Evolutionary conservation across 192 early-diverging fungal species (phyloP).

Genomic region (Backusella luteola): DNA sequence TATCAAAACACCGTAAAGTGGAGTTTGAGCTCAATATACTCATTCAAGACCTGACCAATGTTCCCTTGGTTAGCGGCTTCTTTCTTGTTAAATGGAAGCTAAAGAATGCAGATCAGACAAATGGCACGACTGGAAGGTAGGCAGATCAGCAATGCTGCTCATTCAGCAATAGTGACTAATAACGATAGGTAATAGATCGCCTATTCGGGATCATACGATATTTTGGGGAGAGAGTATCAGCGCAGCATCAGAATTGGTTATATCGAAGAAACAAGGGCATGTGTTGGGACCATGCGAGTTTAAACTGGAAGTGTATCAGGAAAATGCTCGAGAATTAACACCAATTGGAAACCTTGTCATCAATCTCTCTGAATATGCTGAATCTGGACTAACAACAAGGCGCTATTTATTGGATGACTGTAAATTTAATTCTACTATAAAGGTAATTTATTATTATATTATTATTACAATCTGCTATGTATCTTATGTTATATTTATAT

Average conservation of each 20-base stretch:
- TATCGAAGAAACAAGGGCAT: conserved; percentile 62
- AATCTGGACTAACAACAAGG: conserved; percentile 43
- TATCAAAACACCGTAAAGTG: conserved; percentile 71
- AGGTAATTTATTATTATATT: conserved; percentile 40
- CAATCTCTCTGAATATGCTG: conserved; percentile 79
- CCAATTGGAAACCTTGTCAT: conserved; percentile 67
- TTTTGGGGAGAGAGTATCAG: conserved; percentile 59
- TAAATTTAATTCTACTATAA: conserved; percentile 77
- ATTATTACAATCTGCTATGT: neutral
- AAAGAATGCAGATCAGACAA: conserved; percentile 39
- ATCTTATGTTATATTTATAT: neutral
- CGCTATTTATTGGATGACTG: conserved; percentile 67
- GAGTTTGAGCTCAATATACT: conserved; percentile 58
- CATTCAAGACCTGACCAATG: conserved; percentile 77
- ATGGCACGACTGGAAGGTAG: conserved; percentile 38
- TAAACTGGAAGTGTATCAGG: conserved; percentile 57
- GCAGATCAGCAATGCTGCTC: neutral
- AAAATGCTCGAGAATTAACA: conserved; percentile 54
- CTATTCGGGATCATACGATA: conserved; percentile 43
- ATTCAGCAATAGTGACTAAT: neutral
- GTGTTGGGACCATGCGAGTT: conserved; percentile 74
- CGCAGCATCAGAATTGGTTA: conserved; percentile 56
- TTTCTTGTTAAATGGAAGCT: conserved; percentile 82
- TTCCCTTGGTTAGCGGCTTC: conserved; percentile 76
- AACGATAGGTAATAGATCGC: neutral